Base-by-base conservation (phyloP, 176 grass and related monocot species). In the Tillandsia leiboldiana region DNA sequence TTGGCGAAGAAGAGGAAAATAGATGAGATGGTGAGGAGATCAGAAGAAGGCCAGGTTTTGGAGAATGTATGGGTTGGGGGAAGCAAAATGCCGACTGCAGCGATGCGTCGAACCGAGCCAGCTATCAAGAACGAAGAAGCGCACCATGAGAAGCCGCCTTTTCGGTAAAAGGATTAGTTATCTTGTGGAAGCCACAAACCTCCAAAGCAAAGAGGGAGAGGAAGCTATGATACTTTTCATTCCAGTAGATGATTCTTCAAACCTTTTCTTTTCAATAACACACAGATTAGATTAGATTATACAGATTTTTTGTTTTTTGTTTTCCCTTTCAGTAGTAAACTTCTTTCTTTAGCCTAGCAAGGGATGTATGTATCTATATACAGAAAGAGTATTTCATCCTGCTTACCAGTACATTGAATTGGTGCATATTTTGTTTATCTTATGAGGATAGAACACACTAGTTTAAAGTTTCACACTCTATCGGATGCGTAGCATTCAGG, bases 1-100 rank as follows among this genome's bases (percentile, higher is more conserved):
- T 15, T 71, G 51, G 26, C 15, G 14, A 63, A 59, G 68, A 78
- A 64, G 51, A 70, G 29, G 66, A 78, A 14, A 63, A 64, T 63
- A 53, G 28, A 78, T 3, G 15, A 78, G 58, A 64, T 78, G 53
- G 67, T 28, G 47, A 70, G 52, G 33, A 27, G 63, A 49, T 47
- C 66, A 13, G 76, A 78, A 64, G 52, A 78, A 15, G 33, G 51
- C 2, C 67, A 78, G 6, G 66, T 48, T 62, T 53, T 78, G 49
- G 52, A 13, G 67, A n/a, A 29, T 17, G 13, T n/a, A 50, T 63
- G 56, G 53, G 51, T 78, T 27, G 76, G 67, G 26, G 49, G 26
- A 23, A 61, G 67, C 57, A 78, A 42, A 69, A 63, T 78, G 66
- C 76, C 76, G 47, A 50, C 14, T 63, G 76, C 76, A 10, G 2